Evolutionary conservation across 148 eudicot genomes (phyloP).

Genomic region (Amaranthus palmeri): DNA sequence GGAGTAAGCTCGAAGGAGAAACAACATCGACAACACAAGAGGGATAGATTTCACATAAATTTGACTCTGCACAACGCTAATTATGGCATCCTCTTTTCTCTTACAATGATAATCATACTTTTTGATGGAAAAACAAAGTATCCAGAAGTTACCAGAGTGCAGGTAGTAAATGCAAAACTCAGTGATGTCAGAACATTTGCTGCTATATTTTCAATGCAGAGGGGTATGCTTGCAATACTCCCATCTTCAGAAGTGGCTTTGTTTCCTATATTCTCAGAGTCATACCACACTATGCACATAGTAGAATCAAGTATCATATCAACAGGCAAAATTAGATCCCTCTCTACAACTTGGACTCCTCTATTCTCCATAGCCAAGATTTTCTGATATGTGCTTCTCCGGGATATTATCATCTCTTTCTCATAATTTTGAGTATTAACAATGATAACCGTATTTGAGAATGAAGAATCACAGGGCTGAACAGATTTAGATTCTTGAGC

Average conservation of each 20-base stretch:
- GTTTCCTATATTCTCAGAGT: constrained; percentile 65
- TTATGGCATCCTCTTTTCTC: not conserved
- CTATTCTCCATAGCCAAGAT: constrained; percentile 75
- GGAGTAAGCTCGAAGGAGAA: too few species aligned
- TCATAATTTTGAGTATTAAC: constrained; percentile 74
- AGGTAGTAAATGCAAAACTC: constrained; percentile 77
- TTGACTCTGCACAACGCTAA: too few species aligned
- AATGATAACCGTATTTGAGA: constrained; percentile 46
- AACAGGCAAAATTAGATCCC: constrained; percentile 72
- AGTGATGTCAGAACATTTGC: constrained; percentile 79
- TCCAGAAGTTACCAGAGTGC: constrained; percentile 66
- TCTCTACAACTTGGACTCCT: constrained; percentile 81
- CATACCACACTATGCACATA: constrained; percentile 84
- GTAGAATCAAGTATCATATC: constrained; percentile 69
- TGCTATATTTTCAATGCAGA: constrained; percentile 76
- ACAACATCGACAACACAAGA: too few species aligned
- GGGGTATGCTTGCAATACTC: constrained; percentile 66
- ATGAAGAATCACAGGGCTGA: constrained; percentile 28
- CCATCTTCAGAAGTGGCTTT: constrained; percentile 71
- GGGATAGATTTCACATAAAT: too few species aligned
- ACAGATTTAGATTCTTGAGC: constrained; percentile 33
- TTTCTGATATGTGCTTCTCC: constrained; percentile 86
- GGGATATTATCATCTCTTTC: constrained; percentile 89
- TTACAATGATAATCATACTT: not conserved
- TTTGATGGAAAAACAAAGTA: not conserved